Base-by-base conservation (phyloP, 2,329 filamentous ascomycete genomes). In the Gaeumannomyces tritici region DNA sequence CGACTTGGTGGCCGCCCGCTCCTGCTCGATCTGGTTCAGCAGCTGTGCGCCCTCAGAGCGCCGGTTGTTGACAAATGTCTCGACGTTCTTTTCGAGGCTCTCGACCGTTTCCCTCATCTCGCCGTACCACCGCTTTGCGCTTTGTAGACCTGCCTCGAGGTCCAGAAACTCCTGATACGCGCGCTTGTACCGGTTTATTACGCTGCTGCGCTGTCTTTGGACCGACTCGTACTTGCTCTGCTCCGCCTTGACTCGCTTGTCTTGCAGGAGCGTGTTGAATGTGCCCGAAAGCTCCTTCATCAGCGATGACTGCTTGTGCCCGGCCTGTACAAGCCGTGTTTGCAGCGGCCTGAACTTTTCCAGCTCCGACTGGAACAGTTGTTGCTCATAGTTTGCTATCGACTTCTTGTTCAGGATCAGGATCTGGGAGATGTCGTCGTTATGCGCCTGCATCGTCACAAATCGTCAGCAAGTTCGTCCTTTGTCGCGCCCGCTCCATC, bases 391-490 rank as follows among this genome's bases (percentile, higher is more conserved):
- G 70, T 91, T 96, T 26, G 91, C 84, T 70, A 98, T 93, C 1
- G 91, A 89, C 76, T 98, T 99, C 73, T 98, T 98, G 80, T 99
- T 99, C 64, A 99, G 79, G 62, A 99, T 99, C 64, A 99, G 81
- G 15, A 98, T 93, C 71, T 96, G 95, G 6, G 93, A 97, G 66
- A 99, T 99, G 70, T 99, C 96, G 71, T 99, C 96, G 67, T 89
- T 91, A 75, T 96, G 93, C 61, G 93, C 89, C 93, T 97, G 61
- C 12, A 24, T 35, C 8, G 9, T 15, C 11, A 55, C 9, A n/a
- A 55, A 55, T 9, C 55, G 29, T 13, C 26, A 27, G 24, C 13
- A 26, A 7, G 24, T 27, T 27, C 11, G 28, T 56, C 3, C 9
- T 21, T 51, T 11, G 18, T 24, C 11, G 28, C 13, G 13, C 57